Evolutionary conservation across 129 eudicot species (phyloP).

Genomic region (Scalesia atractyloides): DNA sequence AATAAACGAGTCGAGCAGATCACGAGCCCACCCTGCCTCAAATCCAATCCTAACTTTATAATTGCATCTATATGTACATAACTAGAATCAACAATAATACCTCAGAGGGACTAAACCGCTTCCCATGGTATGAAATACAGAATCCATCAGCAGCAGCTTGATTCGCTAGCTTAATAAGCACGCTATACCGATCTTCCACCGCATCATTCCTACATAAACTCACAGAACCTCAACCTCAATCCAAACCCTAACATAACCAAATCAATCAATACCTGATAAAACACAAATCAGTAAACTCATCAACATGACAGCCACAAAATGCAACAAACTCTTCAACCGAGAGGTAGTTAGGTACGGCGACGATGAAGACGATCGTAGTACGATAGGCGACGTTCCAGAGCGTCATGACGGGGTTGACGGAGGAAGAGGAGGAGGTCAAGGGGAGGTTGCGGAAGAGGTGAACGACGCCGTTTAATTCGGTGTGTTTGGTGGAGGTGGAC

Average conservation of each 20-base stretch:
- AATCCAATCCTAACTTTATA: neutral
- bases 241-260: neutral
- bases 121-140: slow-evolving; percentile 72
- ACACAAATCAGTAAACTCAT: slow-evolving; percentile 56
- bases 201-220: slow-evolving; percentile 66
- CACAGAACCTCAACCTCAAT: neutral
- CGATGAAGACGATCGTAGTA: slow-evolving; percentile 61
- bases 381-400: slow-evolving; percentile 45
- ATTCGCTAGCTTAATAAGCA: slow-evolving; percentile 57
- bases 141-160: slow-evolving; percentile 77
- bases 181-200: slow-evolving; percentile 92
- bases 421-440: slow-evolving; percentile 38
- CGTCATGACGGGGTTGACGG: slow-evolving; percentile 34
- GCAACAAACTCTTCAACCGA: slow-evolving; percentile 66
- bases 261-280: slow-evolving; percentile 55
- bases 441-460: slow-evolving; percentile 83
- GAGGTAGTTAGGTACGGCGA: slow-evolving; percentile 81
- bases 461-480: slow-evolving; percentile 59
- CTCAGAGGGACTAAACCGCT: slow-evolving; percentile 80
- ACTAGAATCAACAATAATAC: slow-evolving; percentile 35
- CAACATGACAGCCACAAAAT: slow-evolving; percentile 64
- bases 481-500: slow-evolving; percentile 22
- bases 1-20: no score
- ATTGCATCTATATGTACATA: neutral
- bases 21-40: no score